These are phyloP conservation scores for Phytopythium litorale DNA, from an alignment of 352 stramenopile genomes.

Conservation along the genomic window DNA sequence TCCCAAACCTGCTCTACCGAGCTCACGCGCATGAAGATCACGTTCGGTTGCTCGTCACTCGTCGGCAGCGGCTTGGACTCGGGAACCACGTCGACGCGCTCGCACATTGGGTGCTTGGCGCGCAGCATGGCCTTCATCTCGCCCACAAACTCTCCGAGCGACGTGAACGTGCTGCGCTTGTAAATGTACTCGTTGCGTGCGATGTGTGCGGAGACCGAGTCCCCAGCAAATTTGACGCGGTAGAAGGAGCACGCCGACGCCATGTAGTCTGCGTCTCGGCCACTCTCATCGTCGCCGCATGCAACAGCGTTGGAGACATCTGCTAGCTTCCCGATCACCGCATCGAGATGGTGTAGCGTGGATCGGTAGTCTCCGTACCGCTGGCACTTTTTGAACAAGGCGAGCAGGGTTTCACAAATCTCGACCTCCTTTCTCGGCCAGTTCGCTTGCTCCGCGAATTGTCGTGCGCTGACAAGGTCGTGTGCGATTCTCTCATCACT, in stretches of 20 bases:
- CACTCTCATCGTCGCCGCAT: not conserved
- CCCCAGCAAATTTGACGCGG: constrained; percentile 43
- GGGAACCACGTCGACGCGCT: constrained; percentile 53
- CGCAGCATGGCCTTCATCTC: constrained; percentile 60
- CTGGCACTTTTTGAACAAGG: constrained; percentile 23
- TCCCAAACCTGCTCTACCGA: constrained; percentile 20
- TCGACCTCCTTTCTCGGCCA: constrained; percentile 51
- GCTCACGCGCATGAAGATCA: constrained; percentile 59
- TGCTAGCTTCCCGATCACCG: constrained; percentile 19
- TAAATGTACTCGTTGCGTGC: constrained; percentile 63
- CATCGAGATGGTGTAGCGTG: constrained; percentile 39
- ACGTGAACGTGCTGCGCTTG: constrained; percentile 65
- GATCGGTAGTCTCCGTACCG: constrained; percentile 47
- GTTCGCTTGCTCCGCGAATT: constrained; percentile 35
- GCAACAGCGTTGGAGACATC: not conserved
- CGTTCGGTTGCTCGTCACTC: constrained; percentile 41
- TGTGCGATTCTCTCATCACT: constrained; percentile 25
- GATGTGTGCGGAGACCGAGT: constrained; percentile 42
- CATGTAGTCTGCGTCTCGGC: constrained; percentile 17
- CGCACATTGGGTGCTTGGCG: constrained; percentile 44
- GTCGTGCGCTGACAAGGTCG: constrained; percentile 36
- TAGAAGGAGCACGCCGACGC: constrained; percentile 43
- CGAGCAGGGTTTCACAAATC: constrained; percentile 52
- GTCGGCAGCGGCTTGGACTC: constrained; percentile 41
- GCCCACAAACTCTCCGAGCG: constrained; percentile 57